A percentile compares a stretch with the other conserved stretches of the same genome.
These are phyloP conservation scores for Gossypium aridum DNA, from an alignment of 441 rosid genomes.

Conservation along the genomic window DNA sequence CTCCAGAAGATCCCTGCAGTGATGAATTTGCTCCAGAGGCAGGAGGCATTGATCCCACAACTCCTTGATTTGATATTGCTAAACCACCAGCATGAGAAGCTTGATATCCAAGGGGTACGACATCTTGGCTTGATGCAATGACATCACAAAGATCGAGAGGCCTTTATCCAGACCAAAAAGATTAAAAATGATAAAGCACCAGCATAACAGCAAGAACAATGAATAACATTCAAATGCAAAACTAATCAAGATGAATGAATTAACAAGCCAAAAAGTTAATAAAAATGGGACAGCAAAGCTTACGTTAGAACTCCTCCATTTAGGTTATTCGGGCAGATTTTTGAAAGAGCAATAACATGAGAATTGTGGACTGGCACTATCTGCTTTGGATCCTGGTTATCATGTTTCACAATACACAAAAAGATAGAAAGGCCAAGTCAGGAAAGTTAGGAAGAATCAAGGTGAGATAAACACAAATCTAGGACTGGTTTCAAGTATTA, in stretches of 20 bases:
- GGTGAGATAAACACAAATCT: constrained; percentile 11
- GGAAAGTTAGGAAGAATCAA: constrained; percentile 16
- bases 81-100: constrained; percentile 46
- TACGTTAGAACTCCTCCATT: constrained; percentile 76
- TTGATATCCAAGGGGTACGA: constrained; percentile 53
- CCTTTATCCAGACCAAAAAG: constrained; percentile 56
- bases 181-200: too few species aligned
- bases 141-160: constrained; percentile 91
- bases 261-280: background rate
- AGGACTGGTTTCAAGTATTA: constrained; percentile 2
- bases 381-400: constrained; percentile 71
- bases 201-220: constrained; percentile 5
- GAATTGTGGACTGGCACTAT: constrained; percentile 70
- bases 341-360: constrained; percentile 74
- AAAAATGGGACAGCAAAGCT: constrained; percentile 27
- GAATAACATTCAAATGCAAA: too few species aligned
- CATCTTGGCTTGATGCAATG: constrained; percentile 58
- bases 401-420: constrained; percentile 47
- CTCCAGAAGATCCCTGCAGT: constrained; percentile 57
- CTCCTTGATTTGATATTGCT: constrained; percentile 59
- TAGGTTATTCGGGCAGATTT: constrained; percentile 76
- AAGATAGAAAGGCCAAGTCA: constrained; percentile 22
- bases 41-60: constrained; percentile 48
- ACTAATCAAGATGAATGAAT: constrained; percentile 3
- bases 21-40: constrained; percentile 58